Conservation (phyloP, 176 grass and related monocot species). For the Miscanthus lutarioriparius region DNA sequence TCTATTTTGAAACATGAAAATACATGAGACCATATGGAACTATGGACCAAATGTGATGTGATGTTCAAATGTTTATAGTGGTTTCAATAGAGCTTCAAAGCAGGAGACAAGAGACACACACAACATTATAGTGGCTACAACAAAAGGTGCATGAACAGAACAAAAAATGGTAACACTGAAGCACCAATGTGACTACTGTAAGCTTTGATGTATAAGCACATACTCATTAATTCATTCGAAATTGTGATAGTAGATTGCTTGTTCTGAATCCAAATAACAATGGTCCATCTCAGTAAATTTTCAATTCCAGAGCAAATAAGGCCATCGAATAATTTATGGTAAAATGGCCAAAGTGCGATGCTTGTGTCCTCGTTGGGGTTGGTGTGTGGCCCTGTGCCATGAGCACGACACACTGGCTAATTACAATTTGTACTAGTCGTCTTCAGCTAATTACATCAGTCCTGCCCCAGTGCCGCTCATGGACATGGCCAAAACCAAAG, state of each 20-base stretch:
- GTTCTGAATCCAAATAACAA: neutral
- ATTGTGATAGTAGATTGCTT: neutral
- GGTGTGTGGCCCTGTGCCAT: neutral
- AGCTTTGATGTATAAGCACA: neutral
- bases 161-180: neutral
- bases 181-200: neutral
- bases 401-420: neutral
- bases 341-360: neutral
- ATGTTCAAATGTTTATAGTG: neutral
- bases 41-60: neutral
- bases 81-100: neutral
- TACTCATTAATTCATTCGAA: neutral
- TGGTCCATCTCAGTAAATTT: neutral
- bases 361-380: neutral
- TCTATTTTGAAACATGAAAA: conserved; percentile 40
- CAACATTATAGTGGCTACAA: neutral
- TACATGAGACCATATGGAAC: neutral
- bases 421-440: neutral
- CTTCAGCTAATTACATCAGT: neutral
- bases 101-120: neutral
- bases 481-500: neutral
- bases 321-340: neutral
- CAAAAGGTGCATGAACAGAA: neutral
- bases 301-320: neutral
- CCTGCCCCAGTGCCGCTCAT: neutral